Base-by-base conservation (phyloP, 1,139 yeast genomes). In the Kodamaea suecica region DNA sequence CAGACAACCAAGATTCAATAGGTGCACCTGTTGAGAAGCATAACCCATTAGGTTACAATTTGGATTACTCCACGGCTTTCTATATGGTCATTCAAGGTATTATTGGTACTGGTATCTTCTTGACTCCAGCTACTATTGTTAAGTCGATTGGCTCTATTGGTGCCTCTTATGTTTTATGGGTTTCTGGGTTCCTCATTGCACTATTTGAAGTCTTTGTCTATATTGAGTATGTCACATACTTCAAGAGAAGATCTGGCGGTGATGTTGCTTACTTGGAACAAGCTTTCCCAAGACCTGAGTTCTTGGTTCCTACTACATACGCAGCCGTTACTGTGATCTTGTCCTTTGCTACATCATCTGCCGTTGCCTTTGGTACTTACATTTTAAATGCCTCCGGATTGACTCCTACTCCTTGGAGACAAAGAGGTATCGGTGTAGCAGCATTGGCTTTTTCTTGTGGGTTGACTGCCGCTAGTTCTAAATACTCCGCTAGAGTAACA, bases 61-160 rank as follows among this genome's bases (percentile, higher is more conserved):
- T 65, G 23, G 59, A 59, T 27, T 58, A 54, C 40, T 40, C 50
- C 25, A 51, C 64, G 4, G 52, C 68, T 2, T 53, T 62, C 26
- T 64, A 61, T 37, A 46, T 63, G 34, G 54, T 60, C 20, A 51
- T 67, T 27, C 67, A 63, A 31, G 73, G 73, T 33, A 61, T 68
- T 28, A 59, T 69, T 27, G 74, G 75, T 37, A 69, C 74, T 1
- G 74, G 73, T 49, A 67, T 68, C 29, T 69, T 68, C 45, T 53
- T 60, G n/a, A 65, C 71, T 0, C 73, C 73, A 4, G 66, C 61
- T 1, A 42, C 61, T 2, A 49, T 66, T 27, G 43, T 66, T 6
- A 52, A 50, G 12, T 58, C 68, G 2, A 58, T 66, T 39, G 73
- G 73, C 1, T 62, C 70, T 2, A 48, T 67, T 30, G 73, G 73